Conservation (phyloP, 495 filamentous ascomycete species). For the Trypethelium eluteriae region DNA sequence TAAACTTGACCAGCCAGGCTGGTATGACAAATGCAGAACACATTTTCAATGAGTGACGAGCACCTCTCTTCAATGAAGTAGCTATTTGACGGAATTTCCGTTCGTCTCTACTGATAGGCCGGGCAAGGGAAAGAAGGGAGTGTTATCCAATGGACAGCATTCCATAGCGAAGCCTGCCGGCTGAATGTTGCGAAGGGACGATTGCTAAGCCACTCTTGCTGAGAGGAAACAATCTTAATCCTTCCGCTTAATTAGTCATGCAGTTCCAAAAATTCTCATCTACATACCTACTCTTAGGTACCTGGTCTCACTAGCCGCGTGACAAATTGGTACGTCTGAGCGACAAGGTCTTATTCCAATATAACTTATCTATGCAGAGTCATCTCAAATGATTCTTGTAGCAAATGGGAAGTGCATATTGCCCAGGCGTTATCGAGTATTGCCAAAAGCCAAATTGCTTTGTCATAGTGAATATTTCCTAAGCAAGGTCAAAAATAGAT, state of each 20-base stretch:
- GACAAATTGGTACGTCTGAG: not conserved
- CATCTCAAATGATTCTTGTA: not conserved
- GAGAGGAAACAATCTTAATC: not conserved
- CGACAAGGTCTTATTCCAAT: not conserved
- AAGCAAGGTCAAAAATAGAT: not conserved
- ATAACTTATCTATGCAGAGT: not conserved
- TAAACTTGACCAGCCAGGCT: not conserved
- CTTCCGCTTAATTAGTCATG: conserved; percentile 2
- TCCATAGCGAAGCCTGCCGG: not conserved
- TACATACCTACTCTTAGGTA: no score
- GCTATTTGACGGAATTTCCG: no score
- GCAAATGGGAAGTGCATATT: not conserved
- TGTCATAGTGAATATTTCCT: not conserved
- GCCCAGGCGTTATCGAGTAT: not conserved
- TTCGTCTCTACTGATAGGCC: no score
- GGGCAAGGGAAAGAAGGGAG: no score
- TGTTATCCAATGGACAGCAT: not conserved
- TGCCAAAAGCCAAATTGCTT: not conserved
- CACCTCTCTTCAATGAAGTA: not conserved
- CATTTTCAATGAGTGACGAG: not conserved
- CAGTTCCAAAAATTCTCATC: not conserved
- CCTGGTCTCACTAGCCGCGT: not conserved
- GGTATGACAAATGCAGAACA: not conserved
- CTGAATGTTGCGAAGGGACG: not conserved
- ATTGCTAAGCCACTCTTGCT: not conserved